A percentile compares a stretch with the other conserved stretches of the same genome.
phyloP scores from a whole-genome alignment of 139 green algal species.

The Bryopsis sp. region DNA sequence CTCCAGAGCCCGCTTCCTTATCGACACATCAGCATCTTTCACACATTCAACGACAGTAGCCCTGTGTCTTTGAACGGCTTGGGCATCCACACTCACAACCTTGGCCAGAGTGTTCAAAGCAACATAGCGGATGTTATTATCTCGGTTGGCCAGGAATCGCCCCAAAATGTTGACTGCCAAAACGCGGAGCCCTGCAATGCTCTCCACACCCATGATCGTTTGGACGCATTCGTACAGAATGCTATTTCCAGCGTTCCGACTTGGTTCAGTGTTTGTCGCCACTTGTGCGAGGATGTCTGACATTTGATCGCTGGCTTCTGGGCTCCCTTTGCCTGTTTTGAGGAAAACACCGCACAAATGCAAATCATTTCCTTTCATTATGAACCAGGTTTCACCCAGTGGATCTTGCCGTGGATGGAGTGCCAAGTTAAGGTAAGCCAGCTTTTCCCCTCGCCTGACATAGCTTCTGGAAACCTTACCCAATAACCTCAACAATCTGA shows the following conservation, averaged over 20 bases:
- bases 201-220: slow-evolving; percentile 88
- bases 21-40: slow-evolving; percentile 75
- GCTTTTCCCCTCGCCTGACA: neutral
- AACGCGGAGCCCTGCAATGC: slow-evolving; percentile 82
- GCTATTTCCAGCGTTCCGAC: slow-evolving; percentile 82
- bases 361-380: too few relatives aligned
- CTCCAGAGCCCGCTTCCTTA: slow-evolving; percentile 78
- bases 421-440: too few relatives aligned
- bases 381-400: too few relatives aligned
- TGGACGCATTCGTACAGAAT: slow-evolving; percentile 94
- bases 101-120: slow-evolving; percentile 88
- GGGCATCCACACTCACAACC: slow-evolving; percentile 44
- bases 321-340: slow-evolving; percentile 44
- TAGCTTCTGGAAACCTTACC: slow-evolving; percentile 22
- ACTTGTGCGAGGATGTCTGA: slow-evolving; percentile 93
- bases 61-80: slow-evolving; percentile 93
- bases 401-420: too few relatives aligned
- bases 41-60: slow-evolving; percentile 95
- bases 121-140: slow-evolving; percentile 97
- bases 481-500: slow-evolving; percentile 80
- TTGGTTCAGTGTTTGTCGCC: slow-evolving; percentile 78
- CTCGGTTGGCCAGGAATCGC: slow-evolving; percentile 73
- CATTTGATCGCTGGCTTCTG: slow-evolving; percentile 91
- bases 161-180: slow-evolving; percentile 97
- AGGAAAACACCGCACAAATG: neutral